Conservation (phyloP, 2,329 filamentous ascomycete genomes). For the Fusarium sp. region DNA sequence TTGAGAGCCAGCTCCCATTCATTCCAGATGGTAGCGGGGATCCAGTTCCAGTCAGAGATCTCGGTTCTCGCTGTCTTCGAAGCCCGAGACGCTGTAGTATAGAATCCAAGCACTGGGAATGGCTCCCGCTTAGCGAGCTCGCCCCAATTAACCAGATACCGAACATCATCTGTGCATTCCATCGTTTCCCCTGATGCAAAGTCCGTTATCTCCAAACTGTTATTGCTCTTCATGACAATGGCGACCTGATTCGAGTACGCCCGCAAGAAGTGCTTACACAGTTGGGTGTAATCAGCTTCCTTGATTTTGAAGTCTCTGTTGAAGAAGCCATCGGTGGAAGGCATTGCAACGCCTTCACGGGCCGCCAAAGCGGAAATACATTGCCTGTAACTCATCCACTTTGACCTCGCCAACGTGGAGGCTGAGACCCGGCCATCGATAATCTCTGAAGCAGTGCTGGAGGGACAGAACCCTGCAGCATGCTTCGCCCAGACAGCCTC, state of each 20-base stretch:
- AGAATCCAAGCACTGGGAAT: neutral
- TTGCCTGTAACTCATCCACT: neutral
- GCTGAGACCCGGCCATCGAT: neutral
- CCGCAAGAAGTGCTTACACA: neutral
- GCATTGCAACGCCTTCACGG: neutral
- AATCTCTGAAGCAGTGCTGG: neutral
- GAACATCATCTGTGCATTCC: neutral
- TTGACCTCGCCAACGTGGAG: neutral
- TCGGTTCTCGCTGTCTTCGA: neutral
- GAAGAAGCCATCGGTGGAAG: neutral
- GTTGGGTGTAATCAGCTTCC: neutral
- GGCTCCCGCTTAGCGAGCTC: neutral
- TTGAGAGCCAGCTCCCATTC: neutral
- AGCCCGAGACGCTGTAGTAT: neutral
- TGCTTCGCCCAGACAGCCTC: neutral
- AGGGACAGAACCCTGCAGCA: neutral
- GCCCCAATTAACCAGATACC: neutral
- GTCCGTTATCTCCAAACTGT: neutral
- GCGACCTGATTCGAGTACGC: neutral
- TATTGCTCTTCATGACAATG: neutral
- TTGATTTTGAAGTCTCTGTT: neutral
- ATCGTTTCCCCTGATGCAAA: neutral
- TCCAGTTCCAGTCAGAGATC: slow-evolving; percentile 1
- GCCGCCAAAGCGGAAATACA: neutral
- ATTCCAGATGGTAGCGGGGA: neutral